phyloP scores from a whole-genome alignment of 176 grass and related monocot genomes.

The Elaeis guineensis region DNA sequence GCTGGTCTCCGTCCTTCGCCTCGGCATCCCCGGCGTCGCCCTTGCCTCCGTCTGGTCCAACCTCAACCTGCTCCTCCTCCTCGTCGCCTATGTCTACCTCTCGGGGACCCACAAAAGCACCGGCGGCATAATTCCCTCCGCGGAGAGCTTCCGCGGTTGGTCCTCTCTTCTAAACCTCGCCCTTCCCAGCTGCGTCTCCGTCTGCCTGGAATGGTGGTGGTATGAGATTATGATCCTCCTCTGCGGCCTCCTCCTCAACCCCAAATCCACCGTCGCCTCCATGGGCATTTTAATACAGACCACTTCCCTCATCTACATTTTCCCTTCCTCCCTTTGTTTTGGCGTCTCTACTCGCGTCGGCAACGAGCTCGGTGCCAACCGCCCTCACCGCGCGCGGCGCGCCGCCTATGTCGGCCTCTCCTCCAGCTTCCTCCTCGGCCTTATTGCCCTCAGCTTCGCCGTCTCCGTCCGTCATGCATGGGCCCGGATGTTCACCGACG shows the following conservation, averaged over 20 bases:
- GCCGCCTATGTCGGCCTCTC: conserved; percentile 46
- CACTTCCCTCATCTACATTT: conserved; percentile 93
- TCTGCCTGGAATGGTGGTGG: conserved; percentile 99
- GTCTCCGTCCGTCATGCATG: conserved; percentile 42
- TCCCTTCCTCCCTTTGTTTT: conserved; percentile 82
- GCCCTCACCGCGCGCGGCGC: conserved; percentile 32
- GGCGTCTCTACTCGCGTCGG: conserved; percentile 85
- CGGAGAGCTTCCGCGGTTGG: conserved; percentile 60
- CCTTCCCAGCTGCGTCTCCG: conserved; percentile 72
- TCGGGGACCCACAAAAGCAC: conserved; percentile 43
- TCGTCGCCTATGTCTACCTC: conserved; percentile 45
- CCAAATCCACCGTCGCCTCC: conserved; percentile 68
- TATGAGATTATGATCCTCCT: conserved; percentile 99
- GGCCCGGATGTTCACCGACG: conserved; percentile 65
- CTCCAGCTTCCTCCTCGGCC: conserved; percentile 59
- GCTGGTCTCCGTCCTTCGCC: conserved; percentile 48
- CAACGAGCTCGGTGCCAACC: conserved; percentile 87
- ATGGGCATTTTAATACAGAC: conserved; percentile 97
- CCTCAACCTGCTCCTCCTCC: conserved; percentile 67
- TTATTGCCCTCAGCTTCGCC: conserved; percentile 45
- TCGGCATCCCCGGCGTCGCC: conserved; percentile 60
- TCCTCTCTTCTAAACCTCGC: conserved; percentile 53
- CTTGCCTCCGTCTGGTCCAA: conserved; percentile 56
- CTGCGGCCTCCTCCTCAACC: conserved; percentile 71
- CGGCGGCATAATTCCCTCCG: conserved; percentile 41